Conservation (phyloP, 2,329 filamentous ascomycete genomes). For the Trichoderma oligosporum region DNA sequence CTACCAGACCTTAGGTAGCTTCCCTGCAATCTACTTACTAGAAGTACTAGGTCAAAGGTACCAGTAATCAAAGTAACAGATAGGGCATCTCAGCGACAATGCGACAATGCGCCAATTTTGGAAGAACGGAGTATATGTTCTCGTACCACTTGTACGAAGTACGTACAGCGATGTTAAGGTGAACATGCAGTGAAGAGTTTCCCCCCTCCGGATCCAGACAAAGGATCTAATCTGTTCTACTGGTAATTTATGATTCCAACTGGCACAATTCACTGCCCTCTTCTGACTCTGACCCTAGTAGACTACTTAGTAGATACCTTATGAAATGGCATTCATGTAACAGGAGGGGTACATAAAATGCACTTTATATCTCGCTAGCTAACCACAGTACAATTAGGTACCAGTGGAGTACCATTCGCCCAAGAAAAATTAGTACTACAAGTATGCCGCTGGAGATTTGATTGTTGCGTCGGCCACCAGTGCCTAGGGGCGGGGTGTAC, state of each 20-base stretch:
- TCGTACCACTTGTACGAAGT: no score
- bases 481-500: constrained; percentile 16
- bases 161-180: not conserved
- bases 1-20: no score
- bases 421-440: not conserved
- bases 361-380: not conserved
- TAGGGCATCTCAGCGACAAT: constrained; percentile 4
- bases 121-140: no score
- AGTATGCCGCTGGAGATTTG: constrained; percentile 2
- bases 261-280: no score
- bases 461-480: constrained; percentile 8
- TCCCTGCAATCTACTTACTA: no score
- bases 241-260: no score
- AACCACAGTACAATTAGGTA: not conserved
- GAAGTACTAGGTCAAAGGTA: not conserved
- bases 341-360: not conserved
- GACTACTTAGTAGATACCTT: not conserved
- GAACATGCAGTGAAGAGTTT: not conserved
- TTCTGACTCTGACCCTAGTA: no score
- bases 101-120: constrained; percentile 1
- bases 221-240: no score
- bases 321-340: not conserved
- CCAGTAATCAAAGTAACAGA: not conserved
- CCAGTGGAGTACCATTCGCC: not conserved
- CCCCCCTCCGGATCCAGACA: not conserved